phyloP scores from a whole-genome alignment of 768 basidiomycete species.

The Dentipellis fragilis region DNA sequence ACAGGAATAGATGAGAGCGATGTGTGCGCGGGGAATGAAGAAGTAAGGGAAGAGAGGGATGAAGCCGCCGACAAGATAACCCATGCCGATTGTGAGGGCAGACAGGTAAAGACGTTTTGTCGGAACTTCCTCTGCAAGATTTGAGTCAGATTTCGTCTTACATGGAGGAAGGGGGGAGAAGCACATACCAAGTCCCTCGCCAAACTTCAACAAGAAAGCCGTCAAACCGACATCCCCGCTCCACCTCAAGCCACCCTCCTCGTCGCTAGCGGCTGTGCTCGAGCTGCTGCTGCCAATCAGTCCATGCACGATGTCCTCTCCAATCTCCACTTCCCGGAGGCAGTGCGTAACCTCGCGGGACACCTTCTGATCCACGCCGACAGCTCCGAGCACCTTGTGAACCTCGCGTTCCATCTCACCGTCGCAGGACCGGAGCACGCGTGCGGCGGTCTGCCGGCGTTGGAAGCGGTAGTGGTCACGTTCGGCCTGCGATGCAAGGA shows the following conservation, averaged over 20 bases:
- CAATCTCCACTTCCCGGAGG: slow-evolving; percentile 56
- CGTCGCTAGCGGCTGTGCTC: slow-evolving; percentile 24
- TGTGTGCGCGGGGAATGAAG: slow-evolving; percentile 63
- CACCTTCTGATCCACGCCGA: slow-evolving; percentile 80
- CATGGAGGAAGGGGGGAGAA: not conserved
- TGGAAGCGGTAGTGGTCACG: slow-evolving; percentile 89
- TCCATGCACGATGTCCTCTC: slow-evolving; percentile 4
- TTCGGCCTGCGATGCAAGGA: slow-evolving; percentile 94
- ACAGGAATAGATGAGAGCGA: slow-evolving; percentile 63
- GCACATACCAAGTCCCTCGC: slow-evolving; percentile 75
- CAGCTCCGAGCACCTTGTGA: slow-evolving; percentile 72
- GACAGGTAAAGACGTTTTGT: slow-evolving; percentile 76
- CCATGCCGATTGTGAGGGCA: slow-evolving; percentile 91
- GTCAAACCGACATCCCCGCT: slow-evolving; percentile 79
- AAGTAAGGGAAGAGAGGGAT: slow-evolving; percentile 93
- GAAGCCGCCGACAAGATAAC: slow-evolving; percentile 87
- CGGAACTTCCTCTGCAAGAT: slow-evolving; percentile 71
- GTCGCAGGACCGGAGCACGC: slow-evolving; percentile 82
- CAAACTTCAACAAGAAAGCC: slow-evolving; percentile 91
- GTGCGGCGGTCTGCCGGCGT: slow-evolving; percentile 58
- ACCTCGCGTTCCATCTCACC: slow-evolving; percentile 98
- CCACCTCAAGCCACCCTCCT: slow-evolving; percentile 57
- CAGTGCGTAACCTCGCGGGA: slow-evolving; percentile 71
- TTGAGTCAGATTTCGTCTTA: not conserved
- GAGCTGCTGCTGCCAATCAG: not conserved